These are phyloP conservation scores for Irpex sp. DNA, from an alignment of 1,284 basidiomycete species.

Conservation along the genomic window DNA sequence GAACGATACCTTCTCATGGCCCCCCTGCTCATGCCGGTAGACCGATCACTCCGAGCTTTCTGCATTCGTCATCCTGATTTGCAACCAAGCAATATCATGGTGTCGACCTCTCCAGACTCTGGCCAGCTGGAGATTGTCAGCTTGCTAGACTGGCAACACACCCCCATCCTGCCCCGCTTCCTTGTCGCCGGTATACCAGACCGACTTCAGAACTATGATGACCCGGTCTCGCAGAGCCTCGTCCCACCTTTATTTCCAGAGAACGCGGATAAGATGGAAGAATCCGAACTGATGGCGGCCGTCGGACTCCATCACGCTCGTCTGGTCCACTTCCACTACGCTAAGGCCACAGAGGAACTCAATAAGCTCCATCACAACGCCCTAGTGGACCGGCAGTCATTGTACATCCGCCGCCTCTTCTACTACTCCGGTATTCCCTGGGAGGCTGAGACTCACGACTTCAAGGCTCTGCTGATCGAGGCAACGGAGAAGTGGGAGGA, in stretches of 20 bases:
- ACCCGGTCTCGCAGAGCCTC: slow-evolving; percentile 33
- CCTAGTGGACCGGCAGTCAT: slow-evolving; percentile 28
- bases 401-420: slow-evolving; percentile 38
- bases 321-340: slow-evolving; percentile 45
- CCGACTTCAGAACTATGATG: slow-evolving; percentile 42
- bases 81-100: slow-evolving; percentile 34
- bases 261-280: slow-evolving; percentile 33
- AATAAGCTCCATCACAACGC: slow-evolving; percentile 37
- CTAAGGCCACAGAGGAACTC: slow-evolving; percentile 35
- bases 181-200: slow-evolving; percentile 33
- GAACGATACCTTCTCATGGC: slow-evolving; percentile 34
- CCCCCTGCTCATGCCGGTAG: slow-evolving; percentile 33
- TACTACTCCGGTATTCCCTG: slow-evolving; percentile 34
- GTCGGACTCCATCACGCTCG: slow-evolving; percentile 16
- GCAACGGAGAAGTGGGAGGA: slow-evolving; percentile 34
- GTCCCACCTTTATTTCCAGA: slow-evolving; percentile 37
- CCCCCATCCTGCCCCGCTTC: neutral
- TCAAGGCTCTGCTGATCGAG: slow-evolving; percentile 40
- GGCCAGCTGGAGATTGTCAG: slow-evolving; percentile 25
- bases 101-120: slow-evolving; percentile 30
- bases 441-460: slow-evolving; percentile 43
- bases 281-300: slow-evolving; percentile 21
- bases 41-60: slow-evolving; percentile 27
- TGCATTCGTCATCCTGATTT: slow-evolving; percentile 38
- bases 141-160: slow-evolving; percentile 5